Percentiles rank a stretch among this genome's conserved stretches.
These are phyloP conservation scores for Geotrichum histeridarum DNA, from an alignment of 1,139 yeast genomes.

Conservation along the genomic window DNA sequence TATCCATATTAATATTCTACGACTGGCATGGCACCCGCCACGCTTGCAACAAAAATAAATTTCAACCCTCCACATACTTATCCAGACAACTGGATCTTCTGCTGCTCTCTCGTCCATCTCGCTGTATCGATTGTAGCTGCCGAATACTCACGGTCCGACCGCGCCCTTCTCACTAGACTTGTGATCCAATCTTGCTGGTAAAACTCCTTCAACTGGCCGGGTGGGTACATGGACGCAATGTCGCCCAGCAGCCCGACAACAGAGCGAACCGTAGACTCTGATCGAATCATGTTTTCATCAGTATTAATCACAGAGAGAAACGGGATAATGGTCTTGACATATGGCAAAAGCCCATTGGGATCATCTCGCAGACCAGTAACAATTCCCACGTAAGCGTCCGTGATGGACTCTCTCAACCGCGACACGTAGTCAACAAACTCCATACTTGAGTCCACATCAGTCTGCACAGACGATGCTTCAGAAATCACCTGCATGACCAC, in stretches of 20 bases:
- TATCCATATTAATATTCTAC: too few relatives aligned
- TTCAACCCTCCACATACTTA: neutral
- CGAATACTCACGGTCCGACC: conserved; percentile 56
- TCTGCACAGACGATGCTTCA: conserved; percentile 51
- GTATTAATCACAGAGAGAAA: conserved; percentile 57
- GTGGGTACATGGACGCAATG: conserved; percentile 80
- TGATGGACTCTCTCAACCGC: conserved; percentile 72
- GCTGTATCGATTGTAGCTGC: conserved; percentile 80
- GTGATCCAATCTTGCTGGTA: conserved; percentile 74
- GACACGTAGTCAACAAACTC: conserved; percentile 76
- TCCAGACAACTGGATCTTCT: conserved; percentile 47
- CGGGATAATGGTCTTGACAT: conserved; percentile 62
- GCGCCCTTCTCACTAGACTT: conserved; percentile 68
- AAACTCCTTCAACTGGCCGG: conserved; percentile 63
- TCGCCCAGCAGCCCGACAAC: conserved; percentile 91
- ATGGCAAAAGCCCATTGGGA: conserved; percentile 64
- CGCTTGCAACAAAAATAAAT: neutral
- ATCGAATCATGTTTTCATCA: conserved; percentile 55
- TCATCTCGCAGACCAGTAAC: conserved; percentile 75
- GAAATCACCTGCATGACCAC: conserved; percentile 71
- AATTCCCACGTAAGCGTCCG: conserved; percentile 93
- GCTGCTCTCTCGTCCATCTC: conserved; percentile 93
- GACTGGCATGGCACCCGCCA: neutral
- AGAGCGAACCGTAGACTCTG: conserved; percentile 66
- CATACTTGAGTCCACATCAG: conserved; percentile 46